Evolutionary conservation across 768 basidiomycete genomes (phyloP).

Genomic region (Boletus pseudo-olivaceus): DNA sequence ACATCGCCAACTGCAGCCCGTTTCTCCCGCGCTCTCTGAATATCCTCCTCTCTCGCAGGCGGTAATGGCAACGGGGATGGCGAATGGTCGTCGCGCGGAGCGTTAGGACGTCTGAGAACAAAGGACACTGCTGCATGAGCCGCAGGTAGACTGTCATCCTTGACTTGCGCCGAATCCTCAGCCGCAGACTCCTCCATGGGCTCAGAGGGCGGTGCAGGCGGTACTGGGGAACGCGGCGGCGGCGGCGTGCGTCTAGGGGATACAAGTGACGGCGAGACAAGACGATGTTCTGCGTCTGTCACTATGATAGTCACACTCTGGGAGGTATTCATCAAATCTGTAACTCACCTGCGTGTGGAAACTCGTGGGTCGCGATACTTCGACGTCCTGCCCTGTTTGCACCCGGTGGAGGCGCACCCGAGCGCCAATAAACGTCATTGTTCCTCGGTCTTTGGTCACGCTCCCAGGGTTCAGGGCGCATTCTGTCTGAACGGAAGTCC

Average conservation of each 20-base stretch:
- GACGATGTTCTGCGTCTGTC: slow-evolving; percentile 18
- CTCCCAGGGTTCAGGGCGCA: slow-evolving; percentile 33
- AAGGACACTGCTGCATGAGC: slow-evolving; percentile 41
- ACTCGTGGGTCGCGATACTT: slow-evolving; percentile 4
- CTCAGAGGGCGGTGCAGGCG: slow-evolving; percentile 33
- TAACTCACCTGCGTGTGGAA: slow-evolving; percentile 8
- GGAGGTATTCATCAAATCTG: not conserved
- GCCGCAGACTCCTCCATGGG: slow-evolving; percentile 31
- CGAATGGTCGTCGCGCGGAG: slow-evolving; percentile 45
- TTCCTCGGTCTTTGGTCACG: slow-evolving; percentile 38
- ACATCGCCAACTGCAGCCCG: slow-evolving; percentile 8
- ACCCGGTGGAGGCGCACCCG: slow-evolving; percentile 9
- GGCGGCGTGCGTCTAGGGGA: slow-evolving; percentile 23
- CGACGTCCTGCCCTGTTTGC: slow-evolving; percentile 7
- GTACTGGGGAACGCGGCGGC: slow-evolving; percentile 24
- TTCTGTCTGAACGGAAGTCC: slow-evolving; percentile 33
- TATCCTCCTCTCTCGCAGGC: slow-evolving; percentile 28
- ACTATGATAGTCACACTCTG: not conserved
- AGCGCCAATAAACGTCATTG: slow-evolving; percentile 15
- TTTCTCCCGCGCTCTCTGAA: slow-evolving; percentile 26
- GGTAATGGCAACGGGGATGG: slow-evolving; percentile 38
- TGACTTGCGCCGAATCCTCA: slow-evolving; percentile 10
- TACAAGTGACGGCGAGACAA: slow-evolving; percentile 20
- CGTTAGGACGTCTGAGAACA: slow-evolving; percentile 42
- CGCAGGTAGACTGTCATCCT: slow-evolving; percentile 33